phyloP scores from a whole-genome alignment of 495 filamentous ascomycete species.

The Rusavskia elegans region DNA sequence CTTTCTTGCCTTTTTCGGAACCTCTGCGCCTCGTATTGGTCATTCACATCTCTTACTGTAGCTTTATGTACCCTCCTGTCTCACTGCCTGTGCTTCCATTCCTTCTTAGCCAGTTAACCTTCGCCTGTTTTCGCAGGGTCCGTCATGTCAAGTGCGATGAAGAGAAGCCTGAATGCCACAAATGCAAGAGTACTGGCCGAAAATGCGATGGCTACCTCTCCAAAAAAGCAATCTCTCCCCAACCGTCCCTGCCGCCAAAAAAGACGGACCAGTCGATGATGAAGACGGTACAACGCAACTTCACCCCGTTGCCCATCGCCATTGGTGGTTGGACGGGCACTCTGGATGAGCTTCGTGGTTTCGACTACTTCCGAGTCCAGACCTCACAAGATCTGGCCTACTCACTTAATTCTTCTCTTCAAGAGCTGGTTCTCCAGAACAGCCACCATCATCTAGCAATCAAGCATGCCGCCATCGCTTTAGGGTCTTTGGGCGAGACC shows the following conservation, averaged over 20 bases:
- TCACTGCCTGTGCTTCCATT: background rate
- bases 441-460: constrained; percentile 9
- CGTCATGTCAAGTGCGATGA: constrained; percentile 53
- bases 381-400: background rate
- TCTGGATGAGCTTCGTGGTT: constrained; percentile 3
- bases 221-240: background rate
- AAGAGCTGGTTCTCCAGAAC: constrained; percentile 11
- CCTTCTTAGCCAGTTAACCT: background rate
- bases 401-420: background rate
- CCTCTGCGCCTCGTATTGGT: too few relatives aligned
- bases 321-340: constrained; percentile 4
- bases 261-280: background rate
- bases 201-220: constrained; percentile 27
- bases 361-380: constrained; percentile 7
- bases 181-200: constrained; percentile 34
- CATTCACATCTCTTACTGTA: too few relatives aligned
- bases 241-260: constrained; percentile 1
- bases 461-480: constrained; percentile 8
- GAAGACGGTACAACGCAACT: background rate
- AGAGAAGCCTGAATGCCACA: constrained; percentile 35
- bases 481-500: constrained; percentile 7
- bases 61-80: too few relatives aligned
- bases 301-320: too few relatives aligned
- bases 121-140: constrained; percentile 12
- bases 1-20: too few relatives aligned